Base-by-base conservation (phyloP, 2,329 filamentous ascomycete genomes). In the Sclerotinia nivalis region DNA sequence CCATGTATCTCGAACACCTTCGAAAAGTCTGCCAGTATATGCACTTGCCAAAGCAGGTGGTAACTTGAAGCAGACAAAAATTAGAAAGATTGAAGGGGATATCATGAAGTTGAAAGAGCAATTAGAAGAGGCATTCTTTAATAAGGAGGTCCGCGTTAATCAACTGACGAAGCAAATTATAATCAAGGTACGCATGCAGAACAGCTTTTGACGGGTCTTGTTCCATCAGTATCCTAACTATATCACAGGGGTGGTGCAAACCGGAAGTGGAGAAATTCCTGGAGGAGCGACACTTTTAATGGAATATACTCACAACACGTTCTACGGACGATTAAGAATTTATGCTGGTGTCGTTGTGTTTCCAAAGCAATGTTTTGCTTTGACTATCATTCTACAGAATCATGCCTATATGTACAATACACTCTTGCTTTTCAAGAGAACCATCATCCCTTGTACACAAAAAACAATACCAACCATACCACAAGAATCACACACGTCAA, bases 41-140 rank as follows among this genome's bases (percentile, higher is more conserved):
- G 84, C 89, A 22, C 84, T 88, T 74, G 83, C 82, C 73, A 94
- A 92, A 82, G 85, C 88, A 18, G 93, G 93, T 66, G 92, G 93
- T 20, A 96, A 92, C 73, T 84, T 89, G 77, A 87, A 89, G 76
- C 81, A 91, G 76, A 96, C 95, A 7, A 80, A 88, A 69, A 82
- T 99, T 69, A 91, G 93, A 79, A 93, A 92, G 80, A 86, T 95
- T 64, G 88, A 93, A 70, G 96, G 96, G 22, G 86, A 97, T 78
- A 77, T 88, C 64, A 80, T 83, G 45, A 85, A 83, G 4, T 79
- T 98, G 73, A 84, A 87, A 72, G 80, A 85, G 49, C 90, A 93
- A 74, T 78, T 98, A 69, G 81, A 84, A 50, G 77, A 81, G 28
- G 85, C 84, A 15, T 79, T 97, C 55, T 80, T 85, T 34, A 78